Conservation (phyloP, 495 filamentous ascomycete genomes). For the Bacidia gigantensis region DNA sequence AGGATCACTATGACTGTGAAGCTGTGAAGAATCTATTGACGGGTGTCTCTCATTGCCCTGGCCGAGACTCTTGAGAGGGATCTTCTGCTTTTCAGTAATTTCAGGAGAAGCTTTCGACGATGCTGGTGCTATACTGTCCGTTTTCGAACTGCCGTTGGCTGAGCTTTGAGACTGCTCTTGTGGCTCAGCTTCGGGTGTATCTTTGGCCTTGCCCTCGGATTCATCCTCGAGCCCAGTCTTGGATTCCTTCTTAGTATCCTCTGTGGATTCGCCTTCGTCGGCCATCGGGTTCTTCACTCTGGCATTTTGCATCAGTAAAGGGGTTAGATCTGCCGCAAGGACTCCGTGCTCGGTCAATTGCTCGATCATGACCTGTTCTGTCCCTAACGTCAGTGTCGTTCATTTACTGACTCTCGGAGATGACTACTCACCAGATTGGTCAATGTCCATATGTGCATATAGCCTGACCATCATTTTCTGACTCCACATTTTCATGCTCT, state of each 20-base stretch:
- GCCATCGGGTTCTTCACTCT: slow-evolving; percentile 89
- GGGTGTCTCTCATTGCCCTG: slow-evolving; percentile 21
- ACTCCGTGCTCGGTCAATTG: slow-evolving; percentile 90
- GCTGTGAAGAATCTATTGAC: slow-evolving; percentile 6
- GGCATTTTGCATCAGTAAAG: slow-evolving; percentile 80
- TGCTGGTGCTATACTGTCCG: no score
- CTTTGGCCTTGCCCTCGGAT: no score
- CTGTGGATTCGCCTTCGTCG: slow-evolving; percentile 21
- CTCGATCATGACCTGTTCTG: slow-evolving; percentile 97
- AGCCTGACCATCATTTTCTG: slow-evolving; percentile 93
- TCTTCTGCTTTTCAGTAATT: neutral
- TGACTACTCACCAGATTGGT: slow-evolving; percentile 33
- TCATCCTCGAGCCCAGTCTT: no score
- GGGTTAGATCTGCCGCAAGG: slow-evolving; percentile 64
- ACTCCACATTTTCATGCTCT: slow-evolving; percentile 85
- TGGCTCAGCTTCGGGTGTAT: no score
- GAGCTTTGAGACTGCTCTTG: no score
- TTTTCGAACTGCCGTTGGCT: no score
- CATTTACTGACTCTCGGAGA: neutral
- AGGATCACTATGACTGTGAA: slow-evolving; percentile 9
- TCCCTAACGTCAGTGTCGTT: slow-evolving; percentile 3
- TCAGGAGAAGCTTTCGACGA: no score
- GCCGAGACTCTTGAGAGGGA: slow-evolving; percentile 18
- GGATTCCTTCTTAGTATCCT: no score
- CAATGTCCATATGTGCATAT: slow-evolving; percentile 94